Percentiles rank a stretch among this genome's conserved stretches.
phyloP scores from a whole-genome alignment of 2,329 filamentous ascomycete species.

The Arthrinium puccinioides region DNA sequence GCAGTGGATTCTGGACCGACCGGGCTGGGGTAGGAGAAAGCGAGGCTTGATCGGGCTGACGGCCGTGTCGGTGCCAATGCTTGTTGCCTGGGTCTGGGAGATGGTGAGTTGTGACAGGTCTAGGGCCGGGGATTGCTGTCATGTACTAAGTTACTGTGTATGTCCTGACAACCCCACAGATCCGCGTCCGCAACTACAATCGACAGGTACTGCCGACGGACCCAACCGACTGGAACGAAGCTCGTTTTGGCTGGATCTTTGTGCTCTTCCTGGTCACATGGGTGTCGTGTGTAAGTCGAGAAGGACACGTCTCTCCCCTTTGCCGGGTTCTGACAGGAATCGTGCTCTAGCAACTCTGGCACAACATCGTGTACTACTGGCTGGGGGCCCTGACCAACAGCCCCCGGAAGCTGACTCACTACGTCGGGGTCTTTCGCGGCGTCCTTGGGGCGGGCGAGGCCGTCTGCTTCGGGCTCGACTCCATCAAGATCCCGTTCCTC shows the following conservation, averaged over 20 bases:
- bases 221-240: constrained; percentile 17
- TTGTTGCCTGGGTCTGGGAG: constrained; percentile 22
- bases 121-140: no score
- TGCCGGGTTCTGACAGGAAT: background rate
- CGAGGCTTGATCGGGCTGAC: constrained; percentile 14
- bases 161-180: no score
- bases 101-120: constrained; percentile 11
- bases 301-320: background rate
- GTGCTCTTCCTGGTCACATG: constrained; percentile 16
- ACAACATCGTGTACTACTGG: constrained; percentile 20
- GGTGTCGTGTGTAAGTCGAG: constrained; percentile 4
- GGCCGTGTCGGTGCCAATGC: constrained; percentile 14
- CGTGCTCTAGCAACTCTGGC: constrained; percentile 15
- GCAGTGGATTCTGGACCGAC: constrained; percentile 11
- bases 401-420: constrained; percentile 10
- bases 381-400: constrained; percentile 20
- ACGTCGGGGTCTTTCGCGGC: constrained; percentile 18
- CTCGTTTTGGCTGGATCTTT: constrained; percentile 14
- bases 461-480: constrained; percentile 19
- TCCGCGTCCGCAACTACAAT: constrained; percentile 12
- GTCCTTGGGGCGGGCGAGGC: constrained; percentile 20
- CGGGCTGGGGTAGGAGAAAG: constrained; percentile 3
- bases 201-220: constrained; percentile 9
- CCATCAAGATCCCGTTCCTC: constrained; percentile 16
- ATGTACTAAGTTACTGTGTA: no score